Base-by-base conservation (phyloP, 139 green algal genomes). In the Nannochloris sp. region DNA sequence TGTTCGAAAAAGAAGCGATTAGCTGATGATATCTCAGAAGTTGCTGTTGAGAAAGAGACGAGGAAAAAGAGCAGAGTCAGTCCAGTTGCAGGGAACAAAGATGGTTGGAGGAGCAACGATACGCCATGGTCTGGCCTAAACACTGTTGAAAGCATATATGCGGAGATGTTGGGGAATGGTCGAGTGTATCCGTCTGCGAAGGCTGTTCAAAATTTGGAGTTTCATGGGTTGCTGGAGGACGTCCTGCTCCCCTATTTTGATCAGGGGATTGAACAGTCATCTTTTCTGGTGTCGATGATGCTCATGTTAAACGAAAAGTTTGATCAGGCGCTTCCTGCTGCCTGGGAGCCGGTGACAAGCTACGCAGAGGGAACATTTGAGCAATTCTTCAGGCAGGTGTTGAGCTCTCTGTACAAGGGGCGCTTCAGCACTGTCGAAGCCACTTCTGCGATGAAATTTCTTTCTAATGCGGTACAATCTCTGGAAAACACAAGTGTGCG, bases 161-260 rank as follows among this genome's bases (percentile, higher is more conserved):
- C 48, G 3, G 49, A 81, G 13, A 82, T 91, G 74, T 73, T 92
- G 58, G 71, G 73, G 2, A 58, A 36, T 30, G 65, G 50, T 43
- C 26, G 5, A 9, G 11, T 8, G 33, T 17, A 28, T 49, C 43
- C 49, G 16, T 25, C 58, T 36, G 11, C 14, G 1, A 48, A 64
- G 56, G 31, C 69, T 23, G 61, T 88, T 17, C 65, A 73, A 68
- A 49, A 85, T 57, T 81, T 98, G 59, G 92, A 98, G 71, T 68
- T 97, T 11, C 91, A 78, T 2, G 86, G 95, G 80, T 98, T 96
- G 66, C 68, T 98, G 74, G 92, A 98, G 74, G 85, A 85, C 63
- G 97, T 96, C 67, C 80, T 98, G 30, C 93, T 83, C 87, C 91
- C 84, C 1, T 73, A 94, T 67, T 96, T 93, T 68, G 73, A 85